A percentile compares a stretch with the other conserved stretches of the same genome.
Evolutionary conservation across 352 stramenopile species (phyloP).

Genomic region (Phytopythium litorale): DNA sequence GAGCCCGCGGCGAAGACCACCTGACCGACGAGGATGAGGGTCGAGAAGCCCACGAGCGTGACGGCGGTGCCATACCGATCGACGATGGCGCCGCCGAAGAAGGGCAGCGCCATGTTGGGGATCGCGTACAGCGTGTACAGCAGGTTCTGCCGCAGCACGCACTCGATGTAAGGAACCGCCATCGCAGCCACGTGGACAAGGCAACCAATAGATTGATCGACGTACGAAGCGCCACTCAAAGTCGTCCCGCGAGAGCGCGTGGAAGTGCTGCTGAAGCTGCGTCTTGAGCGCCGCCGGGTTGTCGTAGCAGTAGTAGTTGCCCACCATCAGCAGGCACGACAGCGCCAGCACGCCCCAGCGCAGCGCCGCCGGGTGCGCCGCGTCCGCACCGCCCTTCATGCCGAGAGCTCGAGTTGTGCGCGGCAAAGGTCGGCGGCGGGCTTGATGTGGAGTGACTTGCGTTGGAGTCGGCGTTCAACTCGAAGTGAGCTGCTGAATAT

Average conservation of each 20-base stretch:
- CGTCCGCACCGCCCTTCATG: slow-evolving; percentile 14
- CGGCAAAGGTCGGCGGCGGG: slow-evolving; percentile 12
- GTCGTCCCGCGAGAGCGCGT: slow-evolving; percentile 52
- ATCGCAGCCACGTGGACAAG: not conserved
- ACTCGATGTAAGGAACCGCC: not conserved
- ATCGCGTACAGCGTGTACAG: slow-evolving; percentile 93
- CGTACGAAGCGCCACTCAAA: slow-evolving; percentile 83
- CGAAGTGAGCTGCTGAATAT: not conserved
- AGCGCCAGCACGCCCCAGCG: slow-evolving; percentile 86
- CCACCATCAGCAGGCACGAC: slow-evolving; percentile 86
- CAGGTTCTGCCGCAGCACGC: slow-evolving; percentile 57
- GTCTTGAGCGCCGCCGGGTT: slow-evolving; percentile 86
- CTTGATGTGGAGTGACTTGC: no score
- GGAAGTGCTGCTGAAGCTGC: slow-evolving; percentile 84
- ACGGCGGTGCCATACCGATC: slow-evolving; percentile 83
- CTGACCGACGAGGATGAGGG: slow-evolving; percentile 79
- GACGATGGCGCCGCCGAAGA: slow-evolving; percentile 91
- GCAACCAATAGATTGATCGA: slow-evolving; percentile 3
- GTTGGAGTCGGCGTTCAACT: not conserved
- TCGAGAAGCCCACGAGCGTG: slow-evolving; percentile 86
- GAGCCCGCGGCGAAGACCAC: slow-evolving; percentile 88
- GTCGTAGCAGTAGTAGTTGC: slow-evolving; percentile 92
- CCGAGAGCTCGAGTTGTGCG: not conserved
- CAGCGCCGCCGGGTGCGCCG: slow-evolving; percentile 66
- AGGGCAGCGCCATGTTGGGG: slow-evolving; percentile 91